These are phyloP conservation scores for Hepatocystis sp. DNA, from an alignment of 169 alveolate species.

Conservation along the genomic window DNA sequence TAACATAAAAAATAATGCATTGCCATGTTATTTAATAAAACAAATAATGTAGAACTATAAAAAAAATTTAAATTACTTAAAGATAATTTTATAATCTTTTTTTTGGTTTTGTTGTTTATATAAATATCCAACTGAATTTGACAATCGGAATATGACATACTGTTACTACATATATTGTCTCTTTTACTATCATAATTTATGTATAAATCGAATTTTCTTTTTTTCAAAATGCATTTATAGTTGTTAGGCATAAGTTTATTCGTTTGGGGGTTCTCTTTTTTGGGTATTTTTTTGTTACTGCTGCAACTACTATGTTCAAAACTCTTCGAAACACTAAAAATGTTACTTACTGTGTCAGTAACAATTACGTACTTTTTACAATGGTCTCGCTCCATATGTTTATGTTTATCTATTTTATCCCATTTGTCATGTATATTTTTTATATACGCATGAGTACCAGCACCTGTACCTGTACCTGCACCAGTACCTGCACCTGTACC, in stretches of 20 bases:
- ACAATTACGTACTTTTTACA: constrained; percentile 58
- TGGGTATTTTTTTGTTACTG: background rate
- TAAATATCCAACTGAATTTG: constrained; percentile 58
- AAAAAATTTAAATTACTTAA: constrained; percentile 42
- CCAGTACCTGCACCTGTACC: no score
- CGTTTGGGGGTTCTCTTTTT: constrained; percentile 25
- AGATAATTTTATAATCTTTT: constrained; percentile 30
- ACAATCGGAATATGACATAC: no score
- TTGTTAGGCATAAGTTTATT: constrained; percentile 4
- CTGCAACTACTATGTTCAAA: no score
- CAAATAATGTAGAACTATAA: constrained; percentile 63
- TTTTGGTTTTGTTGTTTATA: constrained; percentile 20
- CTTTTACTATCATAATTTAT: constrained; percentile 35
- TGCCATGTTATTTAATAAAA: constrained; percentile 20
- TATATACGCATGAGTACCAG: background rate
- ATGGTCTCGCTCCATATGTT: background rate
- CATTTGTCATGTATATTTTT: background rate
- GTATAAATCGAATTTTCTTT: constrained; percentile 41
- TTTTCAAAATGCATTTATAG: constrained; percentile 43
- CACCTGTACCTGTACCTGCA: no score
- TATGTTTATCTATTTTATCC: background rate
- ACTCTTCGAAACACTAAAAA: constrained; percentile 50
- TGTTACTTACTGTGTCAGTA: constrained; percentile 47
- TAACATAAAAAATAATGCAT: constrained; percentile 42
- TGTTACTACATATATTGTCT: no score